Evolutionary conservation across 2,329 filamentous ascomycete genomes (phyloP), one percentile per base, ranked within the genome.

Genomic region (Colletotrichum chrysophilum): DNA sequence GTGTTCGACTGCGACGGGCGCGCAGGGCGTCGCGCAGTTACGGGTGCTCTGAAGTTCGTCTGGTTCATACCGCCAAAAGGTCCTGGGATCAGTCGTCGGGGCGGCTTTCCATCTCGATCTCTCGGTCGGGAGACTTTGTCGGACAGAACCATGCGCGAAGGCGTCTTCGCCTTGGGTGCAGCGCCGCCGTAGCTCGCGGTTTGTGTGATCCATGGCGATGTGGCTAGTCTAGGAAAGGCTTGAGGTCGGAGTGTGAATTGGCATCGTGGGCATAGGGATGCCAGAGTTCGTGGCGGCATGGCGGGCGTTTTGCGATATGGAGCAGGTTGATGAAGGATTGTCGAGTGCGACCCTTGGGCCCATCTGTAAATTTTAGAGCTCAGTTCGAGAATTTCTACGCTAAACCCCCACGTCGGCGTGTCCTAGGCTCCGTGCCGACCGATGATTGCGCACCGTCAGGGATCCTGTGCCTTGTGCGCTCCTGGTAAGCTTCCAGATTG

Each of bases 121-220:
- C 83, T 80, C 52, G 83, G 79, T 52, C 87, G 83, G 48, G 86
- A 85, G 28, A 92, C 90, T 61, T 85, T 85, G 78, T 91, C 87
- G 10, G 91, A 91, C 8, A 92, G 86, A 34, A 90, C 87, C 90
- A 92, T 91, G 66, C 91, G 89, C 56, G 90, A 90, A 43, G 91
- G 88, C 70, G 58, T 62, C 58, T 84, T 83, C 74, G 82, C 77
- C 71, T 80, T 84, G 68, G n/a, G 21, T 13, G 79, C 77, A 30
- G 79, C 80, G 67, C 81, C 81, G 24, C 82, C 84, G 55, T 84
- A 83, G 70, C 83, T 80, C 77, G 84, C 82, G 69, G 86, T 84
- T 74, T 84, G 83, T 34, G 79, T 75, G 34, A 83, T 74, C 78
- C 81, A 85, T 83, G 84, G 79, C 74, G 82, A 83, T 24, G 72